Conservation (phyloP, 352 stramenopile species). For the Pythium apleroticum region DNA sequence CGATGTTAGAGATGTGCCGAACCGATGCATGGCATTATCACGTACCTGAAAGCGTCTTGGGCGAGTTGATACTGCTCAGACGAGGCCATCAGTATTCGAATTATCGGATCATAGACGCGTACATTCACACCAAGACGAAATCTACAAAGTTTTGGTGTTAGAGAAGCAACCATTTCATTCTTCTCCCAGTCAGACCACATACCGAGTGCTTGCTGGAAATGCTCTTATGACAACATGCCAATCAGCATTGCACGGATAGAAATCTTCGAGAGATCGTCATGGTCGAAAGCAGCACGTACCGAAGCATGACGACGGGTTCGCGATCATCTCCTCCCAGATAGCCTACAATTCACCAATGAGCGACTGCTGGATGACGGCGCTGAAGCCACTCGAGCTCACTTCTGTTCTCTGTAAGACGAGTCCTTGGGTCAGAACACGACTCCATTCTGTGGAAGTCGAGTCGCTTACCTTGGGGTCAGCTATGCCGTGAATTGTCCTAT, state of each 20-base stretch:
- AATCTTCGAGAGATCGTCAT: too few species aligned
- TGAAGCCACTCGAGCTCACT: neutral
- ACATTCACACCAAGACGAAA: slow-evolving; percentile 46
- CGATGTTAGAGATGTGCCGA: neutral
- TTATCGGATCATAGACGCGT: too few species aligned
- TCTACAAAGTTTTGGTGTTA: slow-evolving; percentile 30
- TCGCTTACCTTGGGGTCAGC: slow-evolving; percentile 53
- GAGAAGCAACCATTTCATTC: too few species aligned
- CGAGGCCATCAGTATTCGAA: neutral
- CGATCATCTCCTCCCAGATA: slow-evolving; percentile 90
- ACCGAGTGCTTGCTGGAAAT: slow-evolving; percentile 77
- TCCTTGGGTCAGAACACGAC: neutral
- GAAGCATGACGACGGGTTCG: slow-evolving; percentile 78
- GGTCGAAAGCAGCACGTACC: too few species aligned
- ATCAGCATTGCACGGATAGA: too few species aligned
- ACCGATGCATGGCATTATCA: neutral
- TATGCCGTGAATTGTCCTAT: slow-evolving; percentile 67
- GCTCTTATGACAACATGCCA: too few species aligned
- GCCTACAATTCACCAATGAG: slow-evolving; percentile 31
- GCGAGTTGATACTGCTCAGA: slow-evolving; percentile 72
- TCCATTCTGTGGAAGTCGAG: neutral
- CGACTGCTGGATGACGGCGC: too few species aligned
- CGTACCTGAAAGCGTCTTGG: slow-evolving; percentile 77
- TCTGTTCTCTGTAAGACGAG: slow-evolving; percentile 25
- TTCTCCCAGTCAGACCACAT: slow-evolving; percentile 5